Percentiles rank a stretch among this genome's conserved stretches.
These are phyloP conservation scores for Drosera spatulata DNA, from an alignment of 179 eudicot species.

Conservation along the genomic window DNA sequence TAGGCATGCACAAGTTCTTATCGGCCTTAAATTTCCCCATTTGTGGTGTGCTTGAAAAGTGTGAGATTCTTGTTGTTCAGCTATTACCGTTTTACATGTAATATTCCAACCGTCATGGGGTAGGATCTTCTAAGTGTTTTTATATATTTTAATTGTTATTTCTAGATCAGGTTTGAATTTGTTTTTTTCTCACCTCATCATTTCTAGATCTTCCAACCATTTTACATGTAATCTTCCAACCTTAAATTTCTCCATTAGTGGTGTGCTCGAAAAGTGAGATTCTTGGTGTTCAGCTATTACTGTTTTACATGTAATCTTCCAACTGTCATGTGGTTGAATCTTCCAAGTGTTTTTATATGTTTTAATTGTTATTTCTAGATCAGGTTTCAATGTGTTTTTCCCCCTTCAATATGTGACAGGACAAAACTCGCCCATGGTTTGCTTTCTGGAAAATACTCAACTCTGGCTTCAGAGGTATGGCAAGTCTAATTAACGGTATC, in stretches of 20 bases:
- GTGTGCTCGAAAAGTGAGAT: not conserved
- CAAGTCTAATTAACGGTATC: not conserved
- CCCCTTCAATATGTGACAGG: conserved; percentile 25
- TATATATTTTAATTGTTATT: too few species aligned
- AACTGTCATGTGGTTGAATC: not conserved
- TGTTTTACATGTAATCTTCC: not conserved
- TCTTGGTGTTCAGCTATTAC: not conserved
- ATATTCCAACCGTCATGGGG: not conserved
- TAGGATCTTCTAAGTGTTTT: not conserved
- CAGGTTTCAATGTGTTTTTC: not conserved
- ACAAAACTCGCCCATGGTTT: conserved; percentile 80
- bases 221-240: too few species aligned
- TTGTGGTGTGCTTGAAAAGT: too few species aligned
- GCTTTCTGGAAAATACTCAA: conserved; percentile 88
- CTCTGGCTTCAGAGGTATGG: conserved; percentile 63
- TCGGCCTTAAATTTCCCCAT: too few species aligned
- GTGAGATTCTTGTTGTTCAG: not conserved
- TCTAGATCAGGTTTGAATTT: too few species aligned
- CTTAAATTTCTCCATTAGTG: not conserved
- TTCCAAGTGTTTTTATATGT: not conserved
- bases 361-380: not conserved
- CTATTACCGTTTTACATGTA: not conserved
- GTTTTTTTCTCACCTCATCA: too few species aligned
- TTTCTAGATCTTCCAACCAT: too few species aligned
- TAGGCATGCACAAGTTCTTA: too few species aligned